Conservation (phyloP, 2,329 filamentous ascomycete species). For the Diaporthe citri region DNA sequence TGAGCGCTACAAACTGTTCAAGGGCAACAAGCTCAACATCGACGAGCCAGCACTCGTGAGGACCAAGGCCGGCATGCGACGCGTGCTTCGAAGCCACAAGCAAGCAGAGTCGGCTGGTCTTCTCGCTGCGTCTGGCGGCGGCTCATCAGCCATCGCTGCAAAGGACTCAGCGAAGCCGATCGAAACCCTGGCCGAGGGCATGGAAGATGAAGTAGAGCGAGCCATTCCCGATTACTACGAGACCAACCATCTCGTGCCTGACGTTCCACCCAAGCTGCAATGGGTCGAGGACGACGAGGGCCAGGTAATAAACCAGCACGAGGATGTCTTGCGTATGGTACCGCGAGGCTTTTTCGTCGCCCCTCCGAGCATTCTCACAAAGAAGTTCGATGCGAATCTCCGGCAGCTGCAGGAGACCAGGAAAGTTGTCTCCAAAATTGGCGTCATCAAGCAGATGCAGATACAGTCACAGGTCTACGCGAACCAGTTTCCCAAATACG, state of each 20-base stretch:
- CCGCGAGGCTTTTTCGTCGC: conserved; percentile 81
- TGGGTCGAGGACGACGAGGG: conserved; percentile 94
- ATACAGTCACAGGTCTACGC: conserved; percentile 97
- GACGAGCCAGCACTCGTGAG: conserved; percentile 91
- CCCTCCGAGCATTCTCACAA: conserved; percentile 78
- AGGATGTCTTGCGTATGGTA: conserved; percentile 84
- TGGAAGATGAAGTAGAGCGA: conserved; percentile 87
- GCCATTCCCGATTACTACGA: conserved; percentile 97
- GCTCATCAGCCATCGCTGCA: conserved; percentile 62
- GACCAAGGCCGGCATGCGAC: conserved; percentile 88
- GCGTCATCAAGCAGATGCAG: conserved; percentile 99
- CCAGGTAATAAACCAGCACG: conserved; percentile 87
- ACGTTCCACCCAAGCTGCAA: conserved; percentile 80
- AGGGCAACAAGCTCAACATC: conserved; percentile 83
- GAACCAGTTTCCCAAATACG: conserved; percentile 98
- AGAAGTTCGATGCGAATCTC: conserved; percentile 91
- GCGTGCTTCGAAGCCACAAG: conserved; percentile 85
- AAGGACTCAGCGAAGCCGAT: conserved; percentile 63
- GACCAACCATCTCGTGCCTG: conserved; percentile 85
- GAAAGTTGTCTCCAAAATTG: conserved; percentile 95
- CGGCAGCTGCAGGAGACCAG: conserved; percentile 96
- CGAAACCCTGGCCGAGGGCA: conserved; percentile 93
- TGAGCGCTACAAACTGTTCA: conserved; percentile 88
- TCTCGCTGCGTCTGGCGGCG: conserved; percentile 51
- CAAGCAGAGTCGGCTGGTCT: conserved; percentile 69